These are phyloP conservation scores for Larix sibirica DNA, from an alignment of 83 land plant genomes.

Conservation along the genomic window DNA sequence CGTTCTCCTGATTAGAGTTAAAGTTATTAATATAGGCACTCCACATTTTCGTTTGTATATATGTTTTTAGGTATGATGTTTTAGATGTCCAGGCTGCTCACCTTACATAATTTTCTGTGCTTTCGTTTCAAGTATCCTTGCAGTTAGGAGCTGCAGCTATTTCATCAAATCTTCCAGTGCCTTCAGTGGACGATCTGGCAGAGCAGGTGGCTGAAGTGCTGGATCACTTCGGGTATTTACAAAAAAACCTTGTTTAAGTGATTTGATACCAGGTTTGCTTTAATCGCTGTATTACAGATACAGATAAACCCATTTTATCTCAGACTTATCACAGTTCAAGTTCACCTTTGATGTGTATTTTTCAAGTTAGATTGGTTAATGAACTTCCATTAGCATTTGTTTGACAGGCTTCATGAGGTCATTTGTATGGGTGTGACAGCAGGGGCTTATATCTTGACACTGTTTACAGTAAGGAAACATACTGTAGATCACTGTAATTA, in stretches of 20 bases:
- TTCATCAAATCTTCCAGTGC: slow-evolving; percentile 49
- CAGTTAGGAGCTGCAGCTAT: slow-evolving; percentile 86
- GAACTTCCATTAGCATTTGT: neutral
- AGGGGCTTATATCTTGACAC: slow-evolving; percentile 89
- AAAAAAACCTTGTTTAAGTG: neutral
- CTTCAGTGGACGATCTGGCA: slow-evolving; percentile 70
- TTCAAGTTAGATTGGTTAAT: neutral
- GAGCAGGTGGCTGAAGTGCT: slow-evolving; percentile 91
- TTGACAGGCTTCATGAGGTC: slow-evolving; percentile 60
- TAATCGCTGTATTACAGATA: neutral
- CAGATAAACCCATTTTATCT: neutral
- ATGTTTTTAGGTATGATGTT: neutral
- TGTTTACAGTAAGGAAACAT: slow-evolving; percentile 66
- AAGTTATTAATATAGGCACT: too few species aligned
- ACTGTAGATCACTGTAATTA: neutral
- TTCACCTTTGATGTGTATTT: too few species aligned
- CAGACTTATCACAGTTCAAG: too few species aligned
- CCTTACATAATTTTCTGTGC: neutral
- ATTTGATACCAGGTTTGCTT: neutral
- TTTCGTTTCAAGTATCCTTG: slow-evolving; percentile 32
- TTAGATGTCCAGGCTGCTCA: neutral
- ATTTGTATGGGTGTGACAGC: slow-evolving; percentile 87
- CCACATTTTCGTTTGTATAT: neutral
- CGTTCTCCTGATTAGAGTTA: neutral
- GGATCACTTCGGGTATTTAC: slow-evolving; percentile 71